Conservation (phyloP, 2,329 filamentous ascomycete species). For the Ceratocystiopsis minuta region DNA sequence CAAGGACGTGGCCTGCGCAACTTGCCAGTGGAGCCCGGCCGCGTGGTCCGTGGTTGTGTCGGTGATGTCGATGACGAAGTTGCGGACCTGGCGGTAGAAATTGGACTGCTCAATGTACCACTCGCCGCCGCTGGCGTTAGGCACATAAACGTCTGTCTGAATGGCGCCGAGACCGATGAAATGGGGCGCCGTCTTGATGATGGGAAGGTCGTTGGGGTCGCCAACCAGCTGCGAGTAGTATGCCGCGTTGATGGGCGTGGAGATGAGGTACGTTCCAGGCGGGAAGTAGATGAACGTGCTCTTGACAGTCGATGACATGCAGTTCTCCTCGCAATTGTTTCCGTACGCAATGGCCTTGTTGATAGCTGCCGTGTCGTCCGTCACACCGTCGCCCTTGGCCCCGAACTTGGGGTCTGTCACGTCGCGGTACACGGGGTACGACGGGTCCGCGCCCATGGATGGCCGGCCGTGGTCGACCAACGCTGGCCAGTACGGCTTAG, state of each 20-base stretch:
- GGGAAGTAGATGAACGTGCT: slow-evolving; percentile 27
- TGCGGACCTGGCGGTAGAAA: slow-evolving; percentile 41
- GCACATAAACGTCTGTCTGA: slow-evolving; percentile 29
- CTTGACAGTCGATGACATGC: slow-evolving; percentile 22
- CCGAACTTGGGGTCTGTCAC: slow-evolving; percentile 9
- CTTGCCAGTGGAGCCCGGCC: slow-evolving; percentile 50
- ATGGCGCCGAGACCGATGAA: slow-evolving; percentile 32
- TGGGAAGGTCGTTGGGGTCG: slow-evolving; percentile 40
- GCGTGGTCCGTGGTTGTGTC: slow-evolving; percentile 25
- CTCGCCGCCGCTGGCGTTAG: background rate
- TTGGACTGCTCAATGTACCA: slow-evolving; percentile 24
- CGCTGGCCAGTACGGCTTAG: no score
- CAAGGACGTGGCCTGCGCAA: slow-evolving; percentile 43
- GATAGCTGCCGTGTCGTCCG: slow-evolving; percentile 29
- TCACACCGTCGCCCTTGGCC: slow-evolving; percentile 18
- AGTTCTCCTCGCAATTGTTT: slow-evolving; percentile 23
- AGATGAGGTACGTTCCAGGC: slow-evolving; percentile 48
- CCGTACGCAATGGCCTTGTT: slow-evolving; percentile 24
- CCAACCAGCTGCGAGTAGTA: slow-evolving; percentile 70
- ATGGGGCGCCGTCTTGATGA: slow-evolving; percentile 30
- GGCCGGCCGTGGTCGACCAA: no score
- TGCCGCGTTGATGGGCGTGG: slow-evolving; percentile 50
- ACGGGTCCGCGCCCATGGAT: no score
- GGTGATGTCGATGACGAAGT: slow-evolving; percentile 40
- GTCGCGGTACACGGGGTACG: slow-evolving; percentile 1